Percentiles rank a stretch among this genome's conserved stretches.
Conservation (phyloP, 768 basidiomycete genomes). For the Mycena rebaudengoi region DNA sequence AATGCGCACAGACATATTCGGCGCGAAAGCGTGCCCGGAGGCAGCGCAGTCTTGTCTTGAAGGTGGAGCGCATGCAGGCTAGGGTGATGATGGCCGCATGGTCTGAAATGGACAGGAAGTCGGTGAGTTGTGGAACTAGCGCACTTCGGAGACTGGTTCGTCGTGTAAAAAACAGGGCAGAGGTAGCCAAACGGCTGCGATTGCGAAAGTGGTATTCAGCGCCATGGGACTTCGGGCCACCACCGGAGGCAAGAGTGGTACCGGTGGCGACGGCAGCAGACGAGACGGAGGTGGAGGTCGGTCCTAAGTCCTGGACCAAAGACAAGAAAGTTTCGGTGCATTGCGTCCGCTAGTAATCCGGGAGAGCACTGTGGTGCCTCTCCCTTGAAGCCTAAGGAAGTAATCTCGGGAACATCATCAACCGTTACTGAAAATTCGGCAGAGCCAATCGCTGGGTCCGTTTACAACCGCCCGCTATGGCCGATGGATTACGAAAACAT, state of each 20-base stretch:
- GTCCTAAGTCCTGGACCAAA: not conserved
- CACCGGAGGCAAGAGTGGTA: not conserved
- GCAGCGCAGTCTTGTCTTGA: not conserved
- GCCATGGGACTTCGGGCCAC: not conserved
- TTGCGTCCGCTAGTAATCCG: constrained; percentile 11
- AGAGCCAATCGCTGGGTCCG: too few relatives aligned
- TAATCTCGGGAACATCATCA: too few relatives aligned
- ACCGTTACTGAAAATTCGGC: too few relatives aligned
- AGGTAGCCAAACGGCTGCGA: not conserved
- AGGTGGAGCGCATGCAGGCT: not conserved
- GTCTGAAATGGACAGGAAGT: not conserved
- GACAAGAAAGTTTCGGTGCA: not conserved
- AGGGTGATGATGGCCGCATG: not conserved
- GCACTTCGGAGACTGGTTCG: not conserved
- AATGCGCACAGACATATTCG: not conserved
- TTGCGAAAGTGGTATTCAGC: not conserved
- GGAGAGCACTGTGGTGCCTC: constrained; percentile 9
- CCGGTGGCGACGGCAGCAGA: not conserved
- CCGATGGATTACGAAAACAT: constrained; percentile 3
- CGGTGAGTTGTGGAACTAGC: not conserved
- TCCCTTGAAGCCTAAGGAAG: constrained; percentile 13
- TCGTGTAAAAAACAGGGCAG: not conserved
- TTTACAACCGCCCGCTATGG: too few relatives aligned
- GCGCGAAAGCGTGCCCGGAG: not conserved
- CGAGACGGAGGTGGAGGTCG: not conserved